phyloP scores from a whole-genome alignment of 345 rosid species.

The Lepidium aucheri region DNA sequence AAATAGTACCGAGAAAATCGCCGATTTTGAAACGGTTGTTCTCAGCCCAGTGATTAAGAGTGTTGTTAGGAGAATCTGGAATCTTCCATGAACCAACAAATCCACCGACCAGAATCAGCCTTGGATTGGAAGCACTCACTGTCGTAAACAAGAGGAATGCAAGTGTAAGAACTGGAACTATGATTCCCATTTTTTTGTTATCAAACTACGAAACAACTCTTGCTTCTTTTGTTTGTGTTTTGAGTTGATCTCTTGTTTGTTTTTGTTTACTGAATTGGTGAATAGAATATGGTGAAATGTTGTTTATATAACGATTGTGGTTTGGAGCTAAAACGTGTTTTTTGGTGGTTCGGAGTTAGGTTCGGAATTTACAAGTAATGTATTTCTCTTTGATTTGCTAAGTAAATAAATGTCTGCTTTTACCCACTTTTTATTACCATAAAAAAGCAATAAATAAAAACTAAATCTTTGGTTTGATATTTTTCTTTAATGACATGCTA shows the following conservation, averaged over 20 bases:
- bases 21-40: conserved; percentile 35
- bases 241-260: not conserved
- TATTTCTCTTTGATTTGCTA: conserved; percentile 9
- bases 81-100: conserved; percentile 42
- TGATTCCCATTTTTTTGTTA: not conserved
- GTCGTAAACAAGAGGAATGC: conserved; percentile 16
- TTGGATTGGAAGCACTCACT: conserved; percentile 16
- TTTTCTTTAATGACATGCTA: not conserved
- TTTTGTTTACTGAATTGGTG: not conserved
- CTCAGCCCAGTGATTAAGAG: conserved; percentile 41
- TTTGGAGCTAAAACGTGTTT: conserved; percentile 3
- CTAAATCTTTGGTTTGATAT: not conserved
- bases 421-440: not conserved
- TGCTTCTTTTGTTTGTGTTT: not conserved
- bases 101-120: conserved; percentile 48
- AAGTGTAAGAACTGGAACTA: conserved; percentile 17
- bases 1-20: conserved; percentile 34
- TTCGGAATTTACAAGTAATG: not conserved
- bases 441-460: not conserved
- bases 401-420: not conserved
- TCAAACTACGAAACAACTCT: not conserved
- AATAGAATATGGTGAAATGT: not conserved
- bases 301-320: conserved; percentile 17
- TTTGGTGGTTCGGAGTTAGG: not conserved
- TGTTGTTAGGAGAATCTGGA: conserved; percentile 32